Conservation (phyloP, 805 yeast genomes). For the Wilhelminamyces savonicus region DNA sequence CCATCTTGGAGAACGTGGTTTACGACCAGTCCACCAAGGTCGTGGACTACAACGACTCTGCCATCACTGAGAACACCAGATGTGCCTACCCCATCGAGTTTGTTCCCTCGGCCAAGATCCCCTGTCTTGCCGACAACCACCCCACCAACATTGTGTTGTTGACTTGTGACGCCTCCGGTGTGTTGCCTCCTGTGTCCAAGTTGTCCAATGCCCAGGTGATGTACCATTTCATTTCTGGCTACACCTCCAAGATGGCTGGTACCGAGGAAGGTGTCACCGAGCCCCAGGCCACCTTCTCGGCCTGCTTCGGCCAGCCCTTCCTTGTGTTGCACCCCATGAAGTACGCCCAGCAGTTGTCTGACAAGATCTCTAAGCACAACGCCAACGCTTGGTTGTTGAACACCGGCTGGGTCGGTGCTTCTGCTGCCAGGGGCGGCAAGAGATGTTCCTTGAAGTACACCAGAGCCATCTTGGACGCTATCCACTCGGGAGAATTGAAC, state of each 20-base stretch:
- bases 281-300: conserved; percentile 96
- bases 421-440: conserved; percentile 89
- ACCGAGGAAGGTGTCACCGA: conserved; percentile 98
- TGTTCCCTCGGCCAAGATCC: conserved; percentile 93
- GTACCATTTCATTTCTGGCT: conserved; percentile 98
- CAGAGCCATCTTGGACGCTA: conserved; percentile 90
- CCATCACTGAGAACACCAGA: conserved; percentile 95
- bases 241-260: conserved; percentile 99
- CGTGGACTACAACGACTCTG: conserved; percentile 77
- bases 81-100: conserved; percentile 97
- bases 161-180: conserved; percentile 98
- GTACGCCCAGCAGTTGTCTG: conserved; percentile 93
- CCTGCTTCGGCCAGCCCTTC: conserved; percentile 99
- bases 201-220: conserved; percentile 92
- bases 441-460: conserved; percentile 98
- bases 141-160: conserved; percentile 88
- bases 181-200: conserved; percentile 93
- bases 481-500: conserved; percentile 84
- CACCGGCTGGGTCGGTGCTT: conserved; percentile 98
- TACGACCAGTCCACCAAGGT: conserved; percentile 73
- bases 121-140: conserved; percentile 84
- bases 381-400: conserved; percentile 95
- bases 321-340: conserved; percentile 96
- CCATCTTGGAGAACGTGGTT: conserved; percentile 88
- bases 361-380: conserved; percentile 82